Evolutionary conservation across 1,284 basidiomycete species (phyloP).

Genomic region (Trametes polyzona): DNA sequence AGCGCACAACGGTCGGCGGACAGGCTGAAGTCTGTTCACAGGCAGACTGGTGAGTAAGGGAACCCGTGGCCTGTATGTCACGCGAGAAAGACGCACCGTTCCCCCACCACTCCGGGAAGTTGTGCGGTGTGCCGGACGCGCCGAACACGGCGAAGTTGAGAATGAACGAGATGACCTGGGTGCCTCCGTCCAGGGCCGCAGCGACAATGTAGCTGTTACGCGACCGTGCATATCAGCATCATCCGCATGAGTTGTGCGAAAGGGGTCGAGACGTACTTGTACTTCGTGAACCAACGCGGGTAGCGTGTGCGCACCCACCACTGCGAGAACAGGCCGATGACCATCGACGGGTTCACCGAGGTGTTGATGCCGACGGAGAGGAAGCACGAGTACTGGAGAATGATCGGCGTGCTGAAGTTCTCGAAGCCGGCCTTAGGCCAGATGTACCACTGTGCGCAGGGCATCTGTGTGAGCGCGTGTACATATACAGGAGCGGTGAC

Average conservation of each 20-base stretch:
- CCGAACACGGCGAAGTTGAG: constrained; percentile 39
- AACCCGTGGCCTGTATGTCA: neutral
- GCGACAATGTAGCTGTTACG: constrained; percentile 37
- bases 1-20: constrained; percentile 35
- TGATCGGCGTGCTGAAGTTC: constrained; percentile 52
- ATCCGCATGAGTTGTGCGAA: neutral
- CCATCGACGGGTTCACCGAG: constrained; percentile 42
- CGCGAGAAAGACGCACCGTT: constrained; percentile 27
- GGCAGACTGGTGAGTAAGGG: too few relatives aligned
- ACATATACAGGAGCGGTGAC: too few relatives aligned
- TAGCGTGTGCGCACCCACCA: constrained; percentile 50
- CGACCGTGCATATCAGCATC: neutral
- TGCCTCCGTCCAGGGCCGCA: constrained; percentile 37
- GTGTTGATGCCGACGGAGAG: constrained; percentile 58
- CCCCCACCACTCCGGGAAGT: constrained; percentile 37
- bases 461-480: neutral
- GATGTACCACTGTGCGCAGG: constrained; percentile 43
- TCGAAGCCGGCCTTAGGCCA: constrained; percentile 52
- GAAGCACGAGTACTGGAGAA: constrained; percentile 45
- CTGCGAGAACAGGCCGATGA: constrained; percentile 58
- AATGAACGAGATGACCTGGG: constrained; percentile 39
- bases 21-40: constrained; percentile 28
- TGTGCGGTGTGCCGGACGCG: constrained; percentile 32
- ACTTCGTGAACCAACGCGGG: constrained; percentile 58
- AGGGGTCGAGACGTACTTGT: constrained; percentile 50